phyloP scores from a whole-genome alignment of 225 moss, liverwort and hornwort species.

The Bryoerythrophyllum caledonicum region DNA sequence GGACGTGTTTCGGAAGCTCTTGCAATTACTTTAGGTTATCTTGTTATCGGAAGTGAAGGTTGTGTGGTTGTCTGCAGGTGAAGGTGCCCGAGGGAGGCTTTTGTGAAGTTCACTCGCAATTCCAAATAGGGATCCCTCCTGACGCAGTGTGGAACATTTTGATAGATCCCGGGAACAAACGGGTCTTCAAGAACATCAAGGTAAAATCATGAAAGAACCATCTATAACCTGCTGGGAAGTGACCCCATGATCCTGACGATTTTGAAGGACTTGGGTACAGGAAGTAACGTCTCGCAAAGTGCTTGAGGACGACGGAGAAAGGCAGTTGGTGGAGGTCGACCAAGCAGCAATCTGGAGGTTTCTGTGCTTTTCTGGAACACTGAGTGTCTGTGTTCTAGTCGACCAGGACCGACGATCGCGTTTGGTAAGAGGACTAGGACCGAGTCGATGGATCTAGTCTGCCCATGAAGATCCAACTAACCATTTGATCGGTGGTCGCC shows the following conservation, averaged over 20 bases:
- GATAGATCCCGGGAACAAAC: slow-evolving; percentile 73
- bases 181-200: slow-evolving; percentile 83
- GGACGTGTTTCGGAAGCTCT: slow-evolving; percentile 1
- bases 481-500: neutral
- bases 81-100: slow-evolving; percentile 66
- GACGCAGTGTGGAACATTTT: slow-evolving; percentile 62
- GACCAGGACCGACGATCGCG: slow-evolving; percentile 68
- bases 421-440: too few species aligned
- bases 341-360: slow-evolving; percentile 85
- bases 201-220: slow-evolving; percentile 18
- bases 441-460: neutral
- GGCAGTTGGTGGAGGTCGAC: slow-evolving; percentile 76
- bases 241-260: neutral
- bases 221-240: neutral
- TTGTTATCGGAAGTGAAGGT: neutral
- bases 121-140: slow-evolving; percentile 76
- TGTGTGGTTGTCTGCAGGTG: slow-evolving; percentile 48
- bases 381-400: slow-evolving; percentile 65
- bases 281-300: slow-evolving; percentile 69
- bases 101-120: slow-evolving; percentile 62
- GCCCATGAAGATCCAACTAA: neutral
- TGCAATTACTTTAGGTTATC: neutral
- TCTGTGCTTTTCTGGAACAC: slow-evolving; percentile 69
- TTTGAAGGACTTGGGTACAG: slow-evolving; percentile 31
- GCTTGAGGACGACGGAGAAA: slow-evolving; percentile 70